Evolutionary conservation across 108 stramenopile species (phyloP).

Genomic region (Fragilariopsis cylindrus): DNA sequence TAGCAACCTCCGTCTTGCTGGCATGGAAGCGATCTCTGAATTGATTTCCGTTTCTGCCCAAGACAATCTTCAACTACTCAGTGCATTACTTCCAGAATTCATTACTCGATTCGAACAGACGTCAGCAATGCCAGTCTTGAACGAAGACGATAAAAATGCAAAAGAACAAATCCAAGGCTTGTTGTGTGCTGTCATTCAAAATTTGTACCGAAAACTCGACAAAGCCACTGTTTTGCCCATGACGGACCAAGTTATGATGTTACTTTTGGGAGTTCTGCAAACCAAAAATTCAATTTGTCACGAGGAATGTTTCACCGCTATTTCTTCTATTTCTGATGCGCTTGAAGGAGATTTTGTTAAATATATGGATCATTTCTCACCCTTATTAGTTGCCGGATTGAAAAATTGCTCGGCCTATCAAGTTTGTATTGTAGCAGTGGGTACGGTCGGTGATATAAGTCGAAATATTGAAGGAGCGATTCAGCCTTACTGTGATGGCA

Average conservation of each 20-base stretch:
- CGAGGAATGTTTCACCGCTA: constrained; percentile 93
- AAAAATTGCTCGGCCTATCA: constrained; percentile 90
- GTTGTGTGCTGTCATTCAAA: constrained; percentile 85
- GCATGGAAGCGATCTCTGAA: constrained; percentile 86
- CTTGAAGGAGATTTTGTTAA: constrained; percentile 88
- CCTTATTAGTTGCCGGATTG: constrained; percentile 81
- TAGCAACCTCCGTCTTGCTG: constrained; percentile 73
- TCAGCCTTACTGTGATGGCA: constrained; percentile 88
- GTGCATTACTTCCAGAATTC: constrained; percentile 74
- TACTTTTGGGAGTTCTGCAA: constrained; percentile 87
- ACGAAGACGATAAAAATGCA: constrained; percentile 86
- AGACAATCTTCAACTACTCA: constrained; percentile 67
- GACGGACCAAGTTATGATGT: constrained; percentile 84
- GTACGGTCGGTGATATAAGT: constrained; percentile 92
- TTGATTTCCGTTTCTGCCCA: constrained; percentile 84
- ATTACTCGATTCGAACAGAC: constrained; percentile 75
- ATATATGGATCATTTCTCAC: constrained; percentile 87
- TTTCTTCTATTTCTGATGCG: constrained; percentile 82
- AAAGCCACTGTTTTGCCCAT: constrained; percentile 69
- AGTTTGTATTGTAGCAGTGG: constrained; percentile 92
- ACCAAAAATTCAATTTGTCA: constrained; percentile 82
- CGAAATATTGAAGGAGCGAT: constrained; percentile 85
- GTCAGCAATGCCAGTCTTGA: constrained; percentile 69
- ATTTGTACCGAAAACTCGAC: constrained; percentile 73
- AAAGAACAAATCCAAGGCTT: constrained; percentile 86